A percentile compares a stretch with the other conserved stretches of the same genome.
These are phyloP conservation scores for Pontederia crassipes DNA, from an alignment of 176 grass and related monocot species.

Conservation along the genomic window DNA sequence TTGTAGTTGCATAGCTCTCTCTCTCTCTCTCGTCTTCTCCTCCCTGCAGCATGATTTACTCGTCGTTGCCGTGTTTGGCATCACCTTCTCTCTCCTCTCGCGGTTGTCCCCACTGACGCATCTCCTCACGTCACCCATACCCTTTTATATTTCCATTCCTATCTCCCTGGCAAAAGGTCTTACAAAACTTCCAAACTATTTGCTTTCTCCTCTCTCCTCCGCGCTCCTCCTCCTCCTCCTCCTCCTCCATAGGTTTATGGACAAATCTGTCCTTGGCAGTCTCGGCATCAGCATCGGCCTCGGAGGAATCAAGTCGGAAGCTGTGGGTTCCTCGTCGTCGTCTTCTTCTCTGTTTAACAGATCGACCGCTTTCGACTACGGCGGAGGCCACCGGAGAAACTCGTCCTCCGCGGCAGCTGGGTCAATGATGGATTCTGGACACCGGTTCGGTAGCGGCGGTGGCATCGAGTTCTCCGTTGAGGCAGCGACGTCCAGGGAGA, in stretches of 20 bases:
- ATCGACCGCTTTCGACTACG: no score
- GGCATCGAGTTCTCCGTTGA: not conserved
- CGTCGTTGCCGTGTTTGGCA: not conserved
- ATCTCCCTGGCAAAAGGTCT: slow-evolving; percentile 38
- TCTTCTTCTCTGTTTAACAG: no score
- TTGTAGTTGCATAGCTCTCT: not conserved
- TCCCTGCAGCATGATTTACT: not conserved
- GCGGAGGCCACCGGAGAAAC: no score
- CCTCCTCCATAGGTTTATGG: not conserved
- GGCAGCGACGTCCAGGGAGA: not conserved
- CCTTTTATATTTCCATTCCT: slow-evolving; percentile 30
- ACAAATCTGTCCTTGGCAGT: not conserved
- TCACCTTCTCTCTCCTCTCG: not conserved
- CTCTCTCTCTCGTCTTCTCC: not conserved
- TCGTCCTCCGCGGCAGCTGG: no score
- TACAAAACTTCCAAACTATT: slow-evolving; percentile 10
- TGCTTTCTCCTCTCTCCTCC: not conserved
- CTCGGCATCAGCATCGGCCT: not conserved
- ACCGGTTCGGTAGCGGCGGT: not conserved
- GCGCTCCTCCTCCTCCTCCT: not conserved
- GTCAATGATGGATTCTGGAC: not conserved
- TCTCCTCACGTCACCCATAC: slow-evolving; percentile 41
- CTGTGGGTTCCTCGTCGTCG: not conserved
- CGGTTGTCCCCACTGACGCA: slow-evolving; percentile 42
- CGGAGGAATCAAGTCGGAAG: not conserved